phyloP scores from a whole-genome alignment of 768 basidiomycete species.

The Pleurotus platypus region DNA sequence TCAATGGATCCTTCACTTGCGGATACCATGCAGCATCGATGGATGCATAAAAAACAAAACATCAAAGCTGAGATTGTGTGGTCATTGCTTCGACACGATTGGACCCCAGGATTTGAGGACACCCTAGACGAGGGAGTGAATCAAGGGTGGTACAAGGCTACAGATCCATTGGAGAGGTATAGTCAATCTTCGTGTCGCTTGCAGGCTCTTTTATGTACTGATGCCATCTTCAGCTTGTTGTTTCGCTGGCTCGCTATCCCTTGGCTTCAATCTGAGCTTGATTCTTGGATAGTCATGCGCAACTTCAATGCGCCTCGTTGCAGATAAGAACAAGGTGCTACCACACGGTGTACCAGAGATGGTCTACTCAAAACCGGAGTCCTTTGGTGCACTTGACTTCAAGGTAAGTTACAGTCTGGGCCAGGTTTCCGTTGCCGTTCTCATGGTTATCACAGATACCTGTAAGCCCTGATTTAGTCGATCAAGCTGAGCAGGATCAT shows the following conservation, averaged over 20 bases:
- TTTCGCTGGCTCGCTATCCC: conserved; percentile 34
- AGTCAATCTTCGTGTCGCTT: background rate
- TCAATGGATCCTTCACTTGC: conserved; percentile 22
- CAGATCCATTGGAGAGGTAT: conserved; percentile 20
- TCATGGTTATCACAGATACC: too few relatives aligned
- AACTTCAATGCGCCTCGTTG: conserved; percentile 19
- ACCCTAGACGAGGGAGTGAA: conserved; percentile 26
- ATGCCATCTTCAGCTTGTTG: conserved; percentile 16
- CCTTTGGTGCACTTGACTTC: conserved; percentile 26
- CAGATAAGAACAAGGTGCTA: conserved; percentile 26
- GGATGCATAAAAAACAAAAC: conserved; percentile 25
- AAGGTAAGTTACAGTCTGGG: conserved; percentile 18
- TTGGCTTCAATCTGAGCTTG: conserved; percentile 30
- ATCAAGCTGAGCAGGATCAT: conserved; percentile 15
- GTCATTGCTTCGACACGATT: conserved; percentile 25
- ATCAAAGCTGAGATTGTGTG: conserved; percentile 35
- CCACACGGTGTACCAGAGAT: conserved; percentile 32
- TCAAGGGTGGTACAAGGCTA: conserved; percentile 23
- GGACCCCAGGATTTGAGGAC: conserved; percentile 31
- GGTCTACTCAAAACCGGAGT: conserved; percentile 23
- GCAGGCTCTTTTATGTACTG: background rate
- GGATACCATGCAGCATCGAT: conserved; percentile 30
- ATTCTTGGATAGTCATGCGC: conserved; percentile 20
- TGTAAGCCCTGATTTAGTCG: too few relatives aligned
- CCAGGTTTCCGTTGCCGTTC: too few relatives aligned